phyloP scores from a whole-genome alignment of 768 basidiomycete genomes.

The Xerocomus spinulosus region DNA sequence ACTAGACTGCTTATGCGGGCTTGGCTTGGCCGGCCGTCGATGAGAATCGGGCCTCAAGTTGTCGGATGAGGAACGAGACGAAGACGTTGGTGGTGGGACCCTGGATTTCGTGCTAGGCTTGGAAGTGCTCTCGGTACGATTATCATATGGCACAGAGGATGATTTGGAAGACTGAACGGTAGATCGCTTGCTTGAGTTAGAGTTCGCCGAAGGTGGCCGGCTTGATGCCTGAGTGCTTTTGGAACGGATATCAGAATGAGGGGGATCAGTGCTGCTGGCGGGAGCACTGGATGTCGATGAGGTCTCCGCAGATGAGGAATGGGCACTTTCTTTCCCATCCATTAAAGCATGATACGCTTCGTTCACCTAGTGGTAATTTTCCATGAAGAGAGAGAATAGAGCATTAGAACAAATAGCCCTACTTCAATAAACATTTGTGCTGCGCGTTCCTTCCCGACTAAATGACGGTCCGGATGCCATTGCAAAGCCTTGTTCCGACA shows the following conservation, averaged over 20 bases:
- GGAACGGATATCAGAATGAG: constrained; percentile 18
- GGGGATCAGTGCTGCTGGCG: constrained; percentile 16
- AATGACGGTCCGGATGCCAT: constrained; percentile 67
- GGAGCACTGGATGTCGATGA: constrained; percentile 22
- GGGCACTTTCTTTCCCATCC: constrained; percentile 36
- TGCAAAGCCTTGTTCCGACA: constrained; percentile 43
- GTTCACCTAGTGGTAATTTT: constrained; percentile 38
- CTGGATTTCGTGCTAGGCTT: constrained; percentile 9
- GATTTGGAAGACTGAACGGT: constrained; percentile 6
- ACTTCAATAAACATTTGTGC: constrained; percentile 59
- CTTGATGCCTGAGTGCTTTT: constrained; percentile 25
- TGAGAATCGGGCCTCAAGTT: constrained; percentile 12
- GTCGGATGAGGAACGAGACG: constrained; percentile 10
- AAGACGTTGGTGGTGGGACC: constrained; percentile 12
- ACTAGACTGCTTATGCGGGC: constrained; percentile 11
- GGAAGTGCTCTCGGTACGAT: constrained; percentile 6
- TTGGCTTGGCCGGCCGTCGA: constrained; percentile 12
- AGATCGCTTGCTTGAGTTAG: constrained; percentile 24
- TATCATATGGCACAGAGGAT: constrained; percentile 14
- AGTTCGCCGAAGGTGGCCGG: constrained; percentile 31
- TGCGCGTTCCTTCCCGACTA: constrained; percentile 46
- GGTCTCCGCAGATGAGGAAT: constrained; percentile 26
- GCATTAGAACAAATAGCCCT: constrained; percentile 13
- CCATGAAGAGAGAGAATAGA: neutral
- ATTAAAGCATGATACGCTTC: constrained; percentile 53